Evolutionary conservation across 371 early-diverging fungal genomes (phyloP).

Genomic region (Syncephalis plumigaleata): DNA sequence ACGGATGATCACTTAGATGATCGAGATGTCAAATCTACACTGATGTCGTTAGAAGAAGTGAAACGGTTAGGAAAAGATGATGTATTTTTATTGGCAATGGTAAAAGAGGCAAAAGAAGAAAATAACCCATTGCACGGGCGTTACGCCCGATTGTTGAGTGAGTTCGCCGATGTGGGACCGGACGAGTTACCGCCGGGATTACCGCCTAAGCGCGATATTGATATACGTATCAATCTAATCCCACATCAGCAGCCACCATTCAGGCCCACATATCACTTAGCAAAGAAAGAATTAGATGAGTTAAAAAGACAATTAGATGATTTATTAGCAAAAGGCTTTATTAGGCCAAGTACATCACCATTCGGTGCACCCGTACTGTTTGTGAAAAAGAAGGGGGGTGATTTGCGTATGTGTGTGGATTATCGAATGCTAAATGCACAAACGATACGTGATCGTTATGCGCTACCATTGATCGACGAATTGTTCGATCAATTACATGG

Average conservation of each 20-base stretch:
- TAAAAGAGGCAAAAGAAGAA: too few species aligned
- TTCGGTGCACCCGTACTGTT: slow-evolving; percentile 32
- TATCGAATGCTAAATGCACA: slow-evolving; percentile 6
- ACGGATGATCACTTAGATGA: too few species aligned
- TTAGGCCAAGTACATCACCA: slow-evolving; percentile 6
- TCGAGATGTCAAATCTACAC: too few species aligned
- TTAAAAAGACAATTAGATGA: slow-evolving; percentile 13
- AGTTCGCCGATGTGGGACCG: slow-evolving; percentile 3
- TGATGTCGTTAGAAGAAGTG: too few species aligned
- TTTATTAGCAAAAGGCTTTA: slow-evolving; percentile 7
- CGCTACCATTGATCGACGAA: slow-evolving; percentile 17
- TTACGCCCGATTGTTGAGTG: neutral
- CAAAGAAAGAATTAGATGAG: slow-evolving; percentile 12
- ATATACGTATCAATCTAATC: slow-evolving; percentile 10
- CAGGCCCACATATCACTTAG: slow-evolving; percentile 10
- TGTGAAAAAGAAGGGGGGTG: slow-evolving; percentile 16
- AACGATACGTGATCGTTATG: slow-evolving; percentile 10
- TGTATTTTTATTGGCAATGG: too few species aligned
- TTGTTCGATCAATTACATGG: slow-evolving; percentile 10
- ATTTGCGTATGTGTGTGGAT: slow-evolving; percentile 7
- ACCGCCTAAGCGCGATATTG: slow-evolving; percentile 2
- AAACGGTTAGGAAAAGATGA: too few species aligned
- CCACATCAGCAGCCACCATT: slow-evolving; percentile 8
- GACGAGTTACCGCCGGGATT: slow-evolving; percentile 1
- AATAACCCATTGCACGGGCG: too few species aligned